Conservation (phyloP, 257 asterid genomes). For the Fraxinus anomala region DNA sequence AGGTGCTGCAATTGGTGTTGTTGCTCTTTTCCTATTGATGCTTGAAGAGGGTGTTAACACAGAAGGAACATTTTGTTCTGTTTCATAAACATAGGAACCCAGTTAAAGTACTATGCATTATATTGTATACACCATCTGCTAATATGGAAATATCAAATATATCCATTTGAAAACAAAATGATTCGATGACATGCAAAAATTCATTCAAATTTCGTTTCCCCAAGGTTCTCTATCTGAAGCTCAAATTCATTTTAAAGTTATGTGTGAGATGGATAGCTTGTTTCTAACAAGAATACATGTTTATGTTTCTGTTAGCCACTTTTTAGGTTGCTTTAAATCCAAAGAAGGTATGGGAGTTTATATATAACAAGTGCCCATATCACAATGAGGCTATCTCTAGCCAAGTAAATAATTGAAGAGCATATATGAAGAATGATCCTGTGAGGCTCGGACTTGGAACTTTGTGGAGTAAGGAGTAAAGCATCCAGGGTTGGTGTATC, state of each 20-base stretch:
- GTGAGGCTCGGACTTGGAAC: neutral
- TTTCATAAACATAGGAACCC: conserved; percentile 21
- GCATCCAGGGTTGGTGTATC: neutral
- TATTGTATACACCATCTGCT: neutral
- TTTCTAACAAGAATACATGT: neutral
- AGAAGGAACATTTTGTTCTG: conserved; percentile 53
- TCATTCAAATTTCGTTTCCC: conserved; percentile 11
- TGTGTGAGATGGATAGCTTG: neutral
- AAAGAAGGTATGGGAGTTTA: neutral
- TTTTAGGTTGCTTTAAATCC: neutral
- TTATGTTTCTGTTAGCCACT: neutral
- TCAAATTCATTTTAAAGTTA: conserved; percentile 6
- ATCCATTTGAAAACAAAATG: conserved; percentile 4
- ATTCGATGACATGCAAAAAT: neutral
- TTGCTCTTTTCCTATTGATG: conserved; percentile 35
- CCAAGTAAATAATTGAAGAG: neutral
- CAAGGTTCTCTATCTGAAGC: neutral
- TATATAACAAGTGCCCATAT: neutral
- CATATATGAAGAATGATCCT: neutral
- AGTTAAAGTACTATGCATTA: conserved; percentile 14
- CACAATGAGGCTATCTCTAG: neutral
- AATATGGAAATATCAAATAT: neutral
- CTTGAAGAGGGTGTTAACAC: conserved; percentile 54
- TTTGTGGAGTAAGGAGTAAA: neutral
- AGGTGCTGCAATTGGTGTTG: conserved; percentile 56